Percentiles rank a stretch among this genome's conserved stretches.
Evolutionary conservation across 2,329 filamentous ascomycete genomes (phyloP).

Genomic region (Fonsecaea multimorphosa): DNA sequence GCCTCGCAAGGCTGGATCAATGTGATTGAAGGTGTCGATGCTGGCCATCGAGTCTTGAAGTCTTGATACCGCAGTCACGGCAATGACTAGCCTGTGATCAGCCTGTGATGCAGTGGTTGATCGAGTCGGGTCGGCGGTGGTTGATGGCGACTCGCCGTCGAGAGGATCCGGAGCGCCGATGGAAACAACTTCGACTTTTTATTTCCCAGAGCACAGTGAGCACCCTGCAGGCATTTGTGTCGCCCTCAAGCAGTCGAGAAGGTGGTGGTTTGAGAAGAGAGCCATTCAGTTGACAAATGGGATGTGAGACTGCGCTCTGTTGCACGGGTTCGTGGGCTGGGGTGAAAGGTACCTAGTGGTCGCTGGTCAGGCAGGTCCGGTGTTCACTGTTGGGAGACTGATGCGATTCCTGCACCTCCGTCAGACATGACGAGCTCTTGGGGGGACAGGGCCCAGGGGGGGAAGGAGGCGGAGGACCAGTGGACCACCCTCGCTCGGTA

Average conservation of each 20-base stretch:
- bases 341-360: not conserved
- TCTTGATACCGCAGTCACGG: not conserved
- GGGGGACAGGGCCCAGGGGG: not conserved
- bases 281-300: not conserved
- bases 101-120: no score
- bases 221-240: slow-evolving; percentile 17
- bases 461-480: not conserved
- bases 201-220: not conserved
- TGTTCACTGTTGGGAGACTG: slow-evolving; percentile 1
- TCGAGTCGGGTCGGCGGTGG: slow-evolving; percentile 27
- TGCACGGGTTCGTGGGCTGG: slow-evolving; percentile 5
- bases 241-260: slow-evolving; percentile 12
- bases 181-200: slow-evolving; percentile 7
- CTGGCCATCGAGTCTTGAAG: slow-evolving; percentile 23
- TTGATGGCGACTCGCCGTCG: slow-evolving; percentile 30
- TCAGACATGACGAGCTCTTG: slow-evolving; percentile 1
- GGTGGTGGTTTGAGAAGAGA: not conserved
- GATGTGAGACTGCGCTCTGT: not conserved
- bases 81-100: slow-evolving; percentile 1
- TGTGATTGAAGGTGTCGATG: slow-evolving; percentile 26
- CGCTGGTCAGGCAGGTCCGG: slow-evolving; percentile 1
- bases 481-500: not conserved
- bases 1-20: slow-evolving; percentile 35
- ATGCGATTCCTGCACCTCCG: slow-evolving; percentile 4
- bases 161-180: slow-evolving; percentile 25